phyloP scores from a whole-genome alignment of 495 filamentous ascomycete species.

The Clavariopsis aquatica region DNA sequence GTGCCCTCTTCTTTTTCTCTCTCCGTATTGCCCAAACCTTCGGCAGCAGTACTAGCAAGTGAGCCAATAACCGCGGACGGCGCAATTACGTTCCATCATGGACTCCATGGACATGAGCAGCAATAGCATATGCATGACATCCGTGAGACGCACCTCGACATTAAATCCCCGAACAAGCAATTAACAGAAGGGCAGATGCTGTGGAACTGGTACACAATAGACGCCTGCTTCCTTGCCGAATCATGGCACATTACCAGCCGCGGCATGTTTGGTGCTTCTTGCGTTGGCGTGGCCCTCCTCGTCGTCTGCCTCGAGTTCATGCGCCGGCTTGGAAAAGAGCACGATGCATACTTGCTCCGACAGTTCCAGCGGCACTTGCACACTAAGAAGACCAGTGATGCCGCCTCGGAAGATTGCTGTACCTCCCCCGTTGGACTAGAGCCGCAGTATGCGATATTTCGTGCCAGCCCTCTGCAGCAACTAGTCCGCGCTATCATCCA shows the following conservation, averaged over 20 bases:
- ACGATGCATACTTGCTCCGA: conserved; percentile 50
- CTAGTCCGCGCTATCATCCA: conserved; percentile 51
- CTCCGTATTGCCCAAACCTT: background rate
- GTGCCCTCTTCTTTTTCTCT: too few relatives aligned
- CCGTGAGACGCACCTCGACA: background rate
- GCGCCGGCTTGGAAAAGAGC: conserved; percentile 53
- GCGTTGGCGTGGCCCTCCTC: conserved; percentile 56
- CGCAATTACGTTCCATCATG: background rate
- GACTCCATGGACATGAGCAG: background rate
- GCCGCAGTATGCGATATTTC: conserved; percentile 33
- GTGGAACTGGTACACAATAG: conserved; percentile 59
- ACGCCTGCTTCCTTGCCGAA: conserved; percentile 50
- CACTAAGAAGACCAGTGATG: conserved; percentile 24
- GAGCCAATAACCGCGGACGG: too few relatives aligned
- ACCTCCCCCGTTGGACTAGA: background rate
- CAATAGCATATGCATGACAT: background rate
- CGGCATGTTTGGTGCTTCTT: conserved; percentile 54
- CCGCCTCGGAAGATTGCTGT: background rate
- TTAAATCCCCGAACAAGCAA: background rate
- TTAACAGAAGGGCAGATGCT: conserved; percentile 48
- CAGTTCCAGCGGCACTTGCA: conserved; percentile 41
- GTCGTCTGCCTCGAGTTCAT: conserved; percentile 53
- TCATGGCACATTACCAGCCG: conserved; percentile 51
- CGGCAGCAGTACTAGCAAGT: too few relatives aligned
- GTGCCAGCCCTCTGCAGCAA: conserved; percentile 52